A percentile compares a stretch with the other conserved stretches of the same genome.
phyloP scores from a whole-genome alignment of 2,329 filamentous ascomycete genomes.

The Sporothrix humicola region DNA sequence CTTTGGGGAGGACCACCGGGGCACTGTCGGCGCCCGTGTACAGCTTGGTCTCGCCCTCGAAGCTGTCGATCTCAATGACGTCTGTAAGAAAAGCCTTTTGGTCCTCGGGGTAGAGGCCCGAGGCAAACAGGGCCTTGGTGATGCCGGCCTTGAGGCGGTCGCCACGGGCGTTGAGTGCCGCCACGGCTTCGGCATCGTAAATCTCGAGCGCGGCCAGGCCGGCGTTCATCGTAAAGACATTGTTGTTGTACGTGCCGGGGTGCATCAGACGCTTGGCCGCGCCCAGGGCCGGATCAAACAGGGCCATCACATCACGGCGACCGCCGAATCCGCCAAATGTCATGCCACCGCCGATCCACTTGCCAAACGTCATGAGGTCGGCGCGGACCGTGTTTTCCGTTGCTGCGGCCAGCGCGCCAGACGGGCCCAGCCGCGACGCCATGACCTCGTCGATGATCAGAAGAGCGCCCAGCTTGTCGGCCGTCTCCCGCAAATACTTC shows the following conservation, averaged over 20 bases:
- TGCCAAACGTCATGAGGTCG: constrained; percentile 61
- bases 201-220: constrained; percentile 52
- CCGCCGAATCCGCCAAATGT: constrained; percentile 66
- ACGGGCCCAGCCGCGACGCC: constrained; percentile 62
- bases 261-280: constrained; percentile 59
- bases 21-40: constrained; percentile 27
- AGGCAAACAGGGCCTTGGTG: constrained; percentile 43
- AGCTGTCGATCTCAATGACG: constrained; percentile 36
- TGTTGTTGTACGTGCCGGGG: constrained; percentile 69
- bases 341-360: constrained; percentile 64
- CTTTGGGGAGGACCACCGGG: constrained; percentile 28
- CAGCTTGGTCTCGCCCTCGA: constrained; percentile 21
- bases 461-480: constrained; percentile 43
- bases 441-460: constrained; percentile 76
- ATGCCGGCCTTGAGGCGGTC: constrained; percentile 40
- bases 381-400: constrained; percentile 59
- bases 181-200: constrained; percentile 45
- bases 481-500: constrained; percentile 35
- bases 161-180: constrained; percentile 44
- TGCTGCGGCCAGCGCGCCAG: constrained; percentile 60
- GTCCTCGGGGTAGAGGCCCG: constrained; percentile 41
- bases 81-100: neutral
- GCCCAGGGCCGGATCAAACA: constrained; percentile 68
- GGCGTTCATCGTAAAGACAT: constrained; percentile 63
- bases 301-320: constrained; percentile 68